Base-by-base conservation (phyloP, 768 basidiomycete genomes). In the Cyclocybe aegerita region DNA sequence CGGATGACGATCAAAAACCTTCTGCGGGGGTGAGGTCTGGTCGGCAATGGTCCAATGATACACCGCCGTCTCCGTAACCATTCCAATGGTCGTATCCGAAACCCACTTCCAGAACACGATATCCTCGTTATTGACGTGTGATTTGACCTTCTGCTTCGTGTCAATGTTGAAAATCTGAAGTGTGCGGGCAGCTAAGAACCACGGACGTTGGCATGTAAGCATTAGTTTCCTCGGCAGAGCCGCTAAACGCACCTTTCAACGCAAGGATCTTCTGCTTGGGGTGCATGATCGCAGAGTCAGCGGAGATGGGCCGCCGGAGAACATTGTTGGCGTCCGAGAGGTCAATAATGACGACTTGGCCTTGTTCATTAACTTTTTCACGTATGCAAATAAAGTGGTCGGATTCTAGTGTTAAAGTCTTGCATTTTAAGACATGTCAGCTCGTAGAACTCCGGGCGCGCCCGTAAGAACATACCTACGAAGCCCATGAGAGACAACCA, bases 41-140 rank as follows among this genome's bases (percentile, higher is more conserved):
- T 93, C 88, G 36, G 72, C 60, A 58, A 88, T 85, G 50, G 86
- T 78, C 94, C 95, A 97, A 69, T 98, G 95, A 67, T 81, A 91
- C 30, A 98, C 96, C 4, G 93, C 80, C 0, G 89, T 79, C 52
- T 98, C 95, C 29, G 96, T 98, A 61, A 98, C 97, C 73, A 98
- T 81, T 61, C 97, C 97, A 54, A 99, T 86, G 29, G 89, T 89
- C 12, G 85, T 82, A 54, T 93, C 88, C 41, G 86, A 89, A 35
- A 98, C 85, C 97, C 97, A 99, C 67, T 97, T 98, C 97, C 97
- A 99, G 72, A 97, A 99, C 17, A 93, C 86, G 46, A 97, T 79
- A 65, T 99, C 96, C 65, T 98, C 94, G 65, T 83, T 88, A 76
- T 86, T 97, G 53, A 85, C 76, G 65, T 98, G 93, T 23, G 95